Conservation (phyloP, 352 stramenopile genomes). For the Globisporangium rhizosaccharum region DNA sequence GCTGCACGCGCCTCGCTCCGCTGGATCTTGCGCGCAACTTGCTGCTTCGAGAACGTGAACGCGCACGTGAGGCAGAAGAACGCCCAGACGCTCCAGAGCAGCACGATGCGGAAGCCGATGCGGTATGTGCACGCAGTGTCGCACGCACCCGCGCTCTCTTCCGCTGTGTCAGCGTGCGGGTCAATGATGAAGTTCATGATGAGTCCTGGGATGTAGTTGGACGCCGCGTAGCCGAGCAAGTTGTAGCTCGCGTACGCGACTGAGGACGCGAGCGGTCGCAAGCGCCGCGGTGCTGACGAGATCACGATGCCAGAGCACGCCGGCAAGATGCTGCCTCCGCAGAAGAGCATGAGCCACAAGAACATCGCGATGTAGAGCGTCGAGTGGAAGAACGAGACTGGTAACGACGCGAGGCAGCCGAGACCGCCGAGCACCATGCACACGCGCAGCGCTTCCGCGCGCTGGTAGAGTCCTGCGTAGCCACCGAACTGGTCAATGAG, state of each 20-base stretch:
- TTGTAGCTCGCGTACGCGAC: slow-evolving; percentile 82
- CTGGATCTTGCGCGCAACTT: slow-evolving; percentile 7
- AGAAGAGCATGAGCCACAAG: slow-evolving; percentile 86
- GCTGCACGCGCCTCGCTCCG: not conserved
- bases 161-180: slow-evolving; percentile 20
- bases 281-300: slow-evolving; percentile 46
- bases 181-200: slow-evolving; percentile 82
- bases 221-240: slow-evolving; percentile 79
- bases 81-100: slow-evolving; percentile 66
- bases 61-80: slow-evolving; percentile 62
- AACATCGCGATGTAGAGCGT: slow-evolving; percentile 64
- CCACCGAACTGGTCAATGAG: slow-evolving; percentile 77
- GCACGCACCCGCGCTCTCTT: slow-evolving; percentile 26
- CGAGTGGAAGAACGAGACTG: slow-evolving; percentile 63
- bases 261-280: slow-evolving; percentile 70
- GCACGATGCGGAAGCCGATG: slow-evolving; percentile 77
- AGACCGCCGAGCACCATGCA: slow-evolving; percentile 64
- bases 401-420: slow-evolving; percentile 41
- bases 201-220: slow-evolving; percentile 78
- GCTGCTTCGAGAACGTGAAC: slow-evolving; percentile 11
- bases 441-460: slow-evolving; percentile 61
- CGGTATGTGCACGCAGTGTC: slow-evolving; percentile 77
- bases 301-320: slow-evolving; percentile 85
- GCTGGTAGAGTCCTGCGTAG: slow-evolving; percentile 61
- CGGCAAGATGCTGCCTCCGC: slow-evolving; percentile 57